Evolutionary conservation across 1,284 basidiomycete genomes (phyloP).

Genomic region (Malassezia pachydermatis): DNA sequence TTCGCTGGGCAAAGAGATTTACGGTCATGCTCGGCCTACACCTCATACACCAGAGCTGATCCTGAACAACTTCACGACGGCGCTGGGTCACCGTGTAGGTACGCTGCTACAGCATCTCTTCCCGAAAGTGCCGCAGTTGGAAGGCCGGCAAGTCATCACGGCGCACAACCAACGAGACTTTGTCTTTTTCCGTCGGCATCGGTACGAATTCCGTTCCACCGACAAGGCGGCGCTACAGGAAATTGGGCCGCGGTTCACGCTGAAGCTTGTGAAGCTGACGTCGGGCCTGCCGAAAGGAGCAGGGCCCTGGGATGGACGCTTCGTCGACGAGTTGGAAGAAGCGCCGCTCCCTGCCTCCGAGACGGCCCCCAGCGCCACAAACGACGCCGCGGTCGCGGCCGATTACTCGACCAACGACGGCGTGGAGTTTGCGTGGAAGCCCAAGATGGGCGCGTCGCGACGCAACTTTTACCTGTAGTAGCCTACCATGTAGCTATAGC

Average conservation of each 20-base stretch:
- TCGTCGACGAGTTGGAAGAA: constrained; percentile 44
- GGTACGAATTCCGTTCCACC: constrained; percentile 77
- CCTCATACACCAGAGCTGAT: constrained; percentile 91
- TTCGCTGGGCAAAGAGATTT: constrained; percentile 69
- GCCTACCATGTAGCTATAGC: neutral
- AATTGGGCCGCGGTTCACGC: constrained; percentile 92
- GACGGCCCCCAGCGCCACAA: constrained; percentile 2
- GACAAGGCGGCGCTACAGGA: constrained; percentile 83
- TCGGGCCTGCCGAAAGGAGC: constrained; percentile 65
- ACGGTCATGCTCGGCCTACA: constrained; percentile 78
- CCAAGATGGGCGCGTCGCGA: constrained; percentile 37
- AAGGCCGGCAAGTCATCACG: constrained; percentile 92
- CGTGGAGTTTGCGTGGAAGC: constrained; percentile 44
- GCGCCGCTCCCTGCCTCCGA: constrained; percentile 9
- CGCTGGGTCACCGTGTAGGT: constrained; percentile 83
- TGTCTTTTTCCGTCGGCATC: constrained; percentile 90
- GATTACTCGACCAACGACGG: constrained; percentile 28
- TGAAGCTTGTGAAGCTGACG: constrained; percentile 80
- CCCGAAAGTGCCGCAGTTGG: constrained; percentile 86
- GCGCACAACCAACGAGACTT: constrained; percentile 97
- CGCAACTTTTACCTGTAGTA: constrained; percentile 34
- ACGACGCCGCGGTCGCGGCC: constrained; percentile 9
- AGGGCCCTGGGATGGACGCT: constrained; percentile 57
- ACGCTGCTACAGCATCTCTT: constrained; percentile 90
- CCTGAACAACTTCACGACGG: constrained; percentile 86